Base-by-base conservation (phyloP, 805 yeast species). In the Trichomonascus vanleenenianus region DNA sequence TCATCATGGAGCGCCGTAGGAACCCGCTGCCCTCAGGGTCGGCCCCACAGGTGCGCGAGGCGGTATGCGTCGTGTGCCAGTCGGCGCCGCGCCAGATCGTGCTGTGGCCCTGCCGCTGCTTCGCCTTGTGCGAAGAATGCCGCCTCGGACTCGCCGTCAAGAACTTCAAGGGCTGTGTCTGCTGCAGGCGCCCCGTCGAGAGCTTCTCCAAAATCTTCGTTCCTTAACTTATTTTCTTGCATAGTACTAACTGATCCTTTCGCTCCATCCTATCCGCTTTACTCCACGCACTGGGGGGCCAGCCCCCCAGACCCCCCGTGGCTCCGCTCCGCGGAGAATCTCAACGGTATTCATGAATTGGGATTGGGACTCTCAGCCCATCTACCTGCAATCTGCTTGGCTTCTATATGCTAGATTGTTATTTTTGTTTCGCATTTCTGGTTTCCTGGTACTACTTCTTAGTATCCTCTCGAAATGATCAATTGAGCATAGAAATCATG, bases 31-130 rank as follows among this genome's bases (percentile, higher is more conserved):
- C 39, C 3, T 9, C 30, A 2, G 36, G 31, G 5, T 4, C 48
- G 5, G 37, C 15, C 8, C 35, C 46, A 9, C 56, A 55, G 7
- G 57, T 54, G 12, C 61, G 60, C 2, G 66, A 62, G 61, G 61
- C 22, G 55, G 64, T 2, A 60, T 88, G 97, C 64, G 95, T 85
- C 5, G 81, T 89, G 2, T 89, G 97, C 60, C 91, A 83, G 54
- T 71, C 73, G 3, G 78, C 82, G 47, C 75, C 79, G 3, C 71
- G 96, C 52, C 84, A 82, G 47, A 76, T 89, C 36, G 79, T 89
- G 7, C 68, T 91, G 2, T 89, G 97, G 97, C 97, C 97, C 0
- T 89, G 97, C 60, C 76, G 79, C 55, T 89, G 97, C 62, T 76
- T 89, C 46, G 88, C 95, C 0, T 70, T 89, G 3, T 89, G 97